phyloP scores from a whole-genome alignment of 2,329 filamentous ascomycete species.

The Colletotrichum orbiculare region DNA sequence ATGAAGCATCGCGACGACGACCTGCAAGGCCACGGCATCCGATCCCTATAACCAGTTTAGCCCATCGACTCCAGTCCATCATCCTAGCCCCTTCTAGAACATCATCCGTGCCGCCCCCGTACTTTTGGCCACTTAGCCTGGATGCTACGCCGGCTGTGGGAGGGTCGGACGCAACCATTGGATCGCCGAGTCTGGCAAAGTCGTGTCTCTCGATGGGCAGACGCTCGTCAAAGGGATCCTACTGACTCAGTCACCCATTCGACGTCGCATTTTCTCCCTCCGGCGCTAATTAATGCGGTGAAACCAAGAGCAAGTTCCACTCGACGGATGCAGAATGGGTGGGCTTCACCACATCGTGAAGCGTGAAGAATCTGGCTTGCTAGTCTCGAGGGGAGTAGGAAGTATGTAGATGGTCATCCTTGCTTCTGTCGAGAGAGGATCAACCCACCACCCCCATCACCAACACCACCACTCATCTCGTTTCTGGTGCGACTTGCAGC shows the following conservation, averaged over 20 bases:
- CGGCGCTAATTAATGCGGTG: neutral
- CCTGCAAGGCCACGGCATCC: neutral
- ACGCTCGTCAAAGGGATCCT: neutral
- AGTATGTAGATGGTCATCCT: no score
- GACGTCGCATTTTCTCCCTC: neutral
- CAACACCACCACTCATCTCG: no score
- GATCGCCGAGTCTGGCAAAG: slow-evolving; percentile 8
- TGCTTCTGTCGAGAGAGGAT: no score
- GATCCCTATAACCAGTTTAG: neutral
- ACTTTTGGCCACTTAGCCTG: slow-evolving; percentile 2
- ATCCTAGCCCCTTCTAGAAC: neutral
- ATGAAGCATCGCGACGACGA: neutral
- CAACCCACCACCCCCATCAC: no score
- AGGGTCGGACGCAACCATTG: neutral
- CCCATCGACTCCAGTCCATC: neutral
- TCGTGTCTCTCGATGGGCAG: neutral
- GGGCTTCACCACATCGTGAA: no score
- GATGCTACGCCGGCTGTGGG: no score
- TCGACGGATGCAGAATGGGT: no score
- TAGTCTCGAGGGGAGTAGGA: no score
- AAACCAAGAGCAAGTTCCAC: neutral
- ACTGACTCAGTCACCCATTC: neutral
- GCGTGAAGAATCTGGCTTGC: no score
- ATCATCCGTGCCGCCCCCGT: slow-evolving; percentile 13
- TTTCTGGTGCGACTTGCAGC: no score